Percentiles rank a stretch among this genome's conserved stretches.
phyloP scores from a whole-genome alignment of 2,329 filamentous ascomycete species.

The Ophiostoma piceae region DNA sequence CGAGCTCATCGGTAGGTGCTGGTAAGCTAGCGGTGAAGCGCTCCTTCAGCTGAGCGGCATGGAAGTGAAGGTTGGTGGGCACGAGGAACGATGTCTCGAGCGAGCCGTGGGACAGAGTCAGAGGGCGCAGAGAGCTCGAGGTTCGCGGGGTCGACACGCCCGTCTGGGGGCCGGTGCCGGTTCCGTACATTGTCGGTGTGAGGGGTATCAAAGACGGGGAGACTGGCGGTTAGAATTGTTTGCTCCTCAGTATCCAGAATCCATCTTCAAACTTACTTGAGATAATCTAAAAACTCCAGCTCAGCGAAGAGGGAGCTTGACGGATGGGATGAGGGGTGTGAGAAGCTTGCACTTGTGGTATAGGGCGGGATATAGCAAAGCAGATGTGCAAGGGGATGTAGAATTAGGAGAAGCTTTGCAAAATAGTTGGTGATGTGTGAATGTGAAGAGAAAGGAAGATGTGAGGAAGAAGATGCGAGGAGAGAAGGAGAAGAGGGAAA shows the following conservation, averaged over 20 bases:
- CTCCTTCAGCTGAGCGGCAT: conserved; percentile 90
- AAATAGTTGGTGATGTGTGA: background rate
- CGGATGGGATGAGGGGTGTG: conserved; percentile 13
- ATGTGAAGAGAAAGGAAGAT: conserved; percentile 1
- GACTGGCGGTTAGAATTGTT: background rate
- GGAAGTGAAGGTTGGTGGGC: conserved; percentile 91
- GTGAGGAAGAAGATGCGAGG: background rate
- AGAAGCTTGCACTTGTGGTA: conserved; percentile 3
- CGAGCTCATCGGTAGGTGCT: conserved; percentile 89
- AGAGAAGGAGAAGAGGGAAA: background rate
- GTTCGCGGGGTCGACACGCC: conserved; percentile 95
- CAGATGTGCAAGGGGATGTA: background rate
- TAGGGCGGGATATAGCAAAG: background rate
- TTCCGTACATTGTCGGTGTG: conserved; percentile 69
- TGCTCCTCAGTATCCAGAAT: background rate
- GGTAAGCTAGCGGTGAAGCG: conserved; percentile 81
- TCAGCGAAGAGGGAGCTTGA: conserved; percentile 29
- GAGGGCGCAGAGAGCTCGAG: conserved; percentile 82
- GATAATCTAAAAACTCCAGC: conserved; percentile 24
- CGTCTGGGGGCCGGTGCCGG: conserved; percentile 78
- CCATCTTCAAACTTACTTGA: conserved; percentile 18
- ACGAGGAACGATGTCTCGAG: conserved; percentile 96
- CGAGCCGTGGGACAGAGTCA: conserved; percentile 85
- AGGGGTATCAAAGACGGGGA: conserved; percentile 30
- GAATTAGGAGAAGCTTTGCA: conserved; percentile 5